Evolutionary conservation across 495 filamentous ascomycete species (phyloP).

Genomic region (Melanomma pulvis-pyrius): DNA sequence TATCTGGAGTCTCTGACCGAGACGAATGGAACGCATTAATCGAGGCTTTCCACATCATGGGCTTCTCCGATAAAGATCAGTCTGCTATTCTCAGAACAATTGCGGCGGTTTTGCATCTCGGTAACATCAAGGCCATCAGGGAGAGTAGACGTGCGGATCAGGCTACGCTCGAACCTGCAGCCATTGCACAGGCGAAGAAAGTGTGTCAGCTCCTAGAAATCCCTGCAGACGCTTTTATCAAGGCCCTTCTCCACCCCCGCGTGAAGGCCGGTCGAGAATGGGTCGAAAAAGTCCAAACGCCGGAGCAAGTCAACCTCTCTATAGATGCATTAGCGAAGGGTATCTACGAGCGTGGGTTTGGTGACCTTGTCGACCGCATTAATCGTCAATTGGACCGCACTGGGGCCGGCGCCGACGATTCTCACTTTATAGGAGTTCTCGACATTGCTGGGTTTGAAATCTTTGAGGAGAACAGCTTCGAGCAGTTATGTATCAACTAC

Average conservation of each 20-base stretch:
- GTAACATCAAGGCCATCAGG: slow-evolving; percentile 85
- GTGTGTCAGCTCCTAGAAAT: slow-evolving; percentile 88
- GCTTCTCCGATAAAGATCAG: slow-evolving; percentile 86
- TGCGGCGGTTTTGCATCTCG: slow-evolving; percentile 89
- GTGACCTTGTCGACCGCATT: slow-evolving; percentile 87
- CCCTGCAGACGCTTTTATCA: slow-evolving; percentile 77
- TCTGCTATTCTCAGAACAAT: slow-evolving; percentile 79
- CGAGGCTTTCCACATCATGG: slow-evolving; percentile 94
- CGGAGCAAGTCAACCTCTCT: slow-evolving; percentile 88
- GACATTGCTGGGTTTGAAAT: slow-evolving; percentile 99
- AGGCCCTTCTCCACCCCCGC: slow-evolving; percentile 84
- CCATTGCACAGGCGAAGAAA: slow-evolving; percentile 68
- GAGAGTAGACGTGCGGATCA: slow-evolving; percentile 91
- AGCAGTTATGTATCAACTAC: slow-evolving; percentile 99
- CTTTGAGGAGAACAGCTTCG: slow-evolving; percentile 97
- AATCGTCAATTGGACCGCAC: slow-evolving; percentile 87
- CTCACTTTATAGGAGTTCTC: slow-evolving; percentile 93
- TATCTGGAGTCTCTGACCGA: slow-evolving; percentile 84
- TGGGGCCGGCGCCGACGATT: slow-evolving; percentile 78
- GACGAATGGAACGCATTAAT: slow-evolving; percentile 89
- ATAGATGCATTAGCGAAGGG: slow-evolving; percentile 95
- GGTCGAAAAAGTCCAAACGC: slow-evolving; percentile 97
- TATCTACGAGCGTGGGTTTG: slow-evolving; percentile 95
- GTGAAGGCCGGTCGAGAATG: slow-evolving; percentile 96
- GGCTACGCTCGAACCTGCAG: slow-evolving; percentile 75